Evolutionary conservation across 352 stramenopile species (phyloP).

Genomic region (Pythium folliculosum): DNA sequence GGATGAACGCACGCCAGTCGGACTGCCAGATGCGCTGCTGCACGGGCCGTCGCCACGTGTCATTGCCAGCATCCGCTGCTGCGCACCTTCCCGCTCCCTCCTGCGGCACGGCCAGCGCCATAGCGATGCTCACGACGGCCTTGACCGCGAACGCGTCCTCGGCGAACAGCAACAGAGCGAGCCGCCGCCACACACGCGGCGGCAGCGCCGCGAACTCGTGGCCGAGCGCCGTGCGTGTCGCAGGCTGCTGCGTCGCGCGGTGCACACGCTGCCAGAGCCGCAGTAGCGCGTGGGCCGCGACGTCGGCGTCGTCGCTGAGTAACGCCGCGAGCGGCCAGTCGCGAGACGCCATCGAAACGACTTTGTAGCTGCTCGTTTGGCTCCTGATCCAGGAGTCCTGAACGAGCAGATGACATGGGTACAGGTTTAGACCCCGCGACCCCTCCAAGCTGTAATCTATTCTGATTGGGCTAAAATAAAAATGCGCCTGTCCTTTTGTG

Average conservation of each 20-base stretch:
- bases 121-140: slow-evolving; percentile 13
- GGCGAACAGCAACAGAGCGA: slow-evolving; percentile 28
- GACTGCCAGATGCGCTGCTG: slow-evolving; percentile 23
- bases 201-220: not conserved
- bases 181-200: slow-evolving; percentile 17
- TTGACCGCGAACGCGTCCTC: slow-evolving; percentile 15
- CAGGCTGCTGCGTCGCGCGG: not conserved
- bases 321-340: slow-evolving; percentile 14
- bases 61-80: not conserved
- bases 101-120: not conserved
- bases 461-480: no score
- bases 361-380: no score
- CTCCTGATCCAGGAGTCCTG: no score
- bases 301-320: slow-evolving; percentile 13
- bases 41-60: not conserved
- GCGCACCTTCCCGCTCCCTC: no score
- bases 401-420: no score
- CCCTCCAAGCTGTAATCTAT: no score
- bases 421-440: no score
- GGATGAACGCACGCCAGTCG: slow-evolving; percentile 26
- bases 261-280: slow-evolving; percentile 17
- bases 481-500: no score
- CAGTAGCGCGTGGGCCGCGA: slow-evolving; percentile 22
- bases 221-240: not conserved
- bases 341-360: not conserved